Evolutionary conservation across 441 rosid genomes (phyloP).

Genomic region (Hura crepitans): DNA sequence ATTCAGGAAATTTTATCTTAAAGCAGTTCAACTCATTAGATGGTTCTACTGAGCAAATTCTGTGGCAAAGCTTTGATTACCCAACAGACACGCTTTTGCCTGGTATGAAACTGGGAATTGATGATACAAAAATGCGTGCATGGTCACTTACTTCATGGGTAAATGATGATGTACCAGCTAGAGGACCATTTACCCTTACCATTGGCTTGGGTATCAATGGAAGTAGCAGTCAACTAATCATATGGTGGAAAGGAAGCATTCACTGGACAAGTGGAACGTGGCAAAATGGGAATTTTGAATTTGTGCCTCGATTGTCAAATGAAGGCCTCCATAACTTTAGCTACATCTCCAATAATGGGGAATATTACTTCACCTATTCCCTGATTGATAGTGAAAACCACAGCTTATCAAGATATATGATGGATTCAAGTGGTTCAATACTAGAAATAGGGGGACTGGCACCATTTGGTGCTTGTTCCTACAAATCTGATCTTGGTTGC

Average conservation of each 20-base stretch:
- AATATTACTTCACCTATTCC: conserved; percentile 6
- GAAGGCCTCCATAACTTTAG: conserved; percentile 2
- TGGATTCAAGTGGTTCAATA: conserved; percentile 5
- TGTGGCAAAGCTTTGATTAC: conserved; percentile 44
- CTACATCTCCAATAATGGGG: not conserved
- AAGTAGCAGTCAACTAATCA: not conserved
- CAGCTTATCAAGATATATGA: not conserved
- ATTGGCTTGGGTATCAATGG: not conserved
- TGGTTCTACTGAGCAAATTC: conserved; percentile 2
- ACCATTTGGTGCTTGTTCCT: conserved; percentile 4
- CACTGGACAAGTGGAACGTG: conserved; percentile 14
- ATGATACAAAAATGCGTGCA: not conserved
- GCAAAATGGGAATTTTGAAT: conserved; percentile 3
- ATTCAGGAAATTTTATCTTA: conserved; percentile 23
- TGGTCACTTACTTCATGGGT: conserved; percentile 16
- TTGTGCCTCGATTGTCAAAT: not conserved
- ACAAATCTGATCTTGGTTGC: not conserved
- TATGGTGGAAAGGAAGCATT: conserved; percentile 16
- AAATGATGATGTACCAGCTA: not conserved
- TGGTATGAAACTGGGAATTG: conserved; percentile 36
- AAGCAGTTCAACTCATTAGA: not conserved
- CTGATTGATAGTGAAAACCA: not conserved
- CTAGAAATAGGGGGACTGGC: not conserved
- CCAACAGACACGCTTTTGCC: conserved; percentile 35
- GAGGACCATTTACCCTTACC: conserved; percentile 3